Evolutionary conservation across 352 stramenopile species (phyloP).

Genomic region (Phytophthora pluvialis): DNA sequence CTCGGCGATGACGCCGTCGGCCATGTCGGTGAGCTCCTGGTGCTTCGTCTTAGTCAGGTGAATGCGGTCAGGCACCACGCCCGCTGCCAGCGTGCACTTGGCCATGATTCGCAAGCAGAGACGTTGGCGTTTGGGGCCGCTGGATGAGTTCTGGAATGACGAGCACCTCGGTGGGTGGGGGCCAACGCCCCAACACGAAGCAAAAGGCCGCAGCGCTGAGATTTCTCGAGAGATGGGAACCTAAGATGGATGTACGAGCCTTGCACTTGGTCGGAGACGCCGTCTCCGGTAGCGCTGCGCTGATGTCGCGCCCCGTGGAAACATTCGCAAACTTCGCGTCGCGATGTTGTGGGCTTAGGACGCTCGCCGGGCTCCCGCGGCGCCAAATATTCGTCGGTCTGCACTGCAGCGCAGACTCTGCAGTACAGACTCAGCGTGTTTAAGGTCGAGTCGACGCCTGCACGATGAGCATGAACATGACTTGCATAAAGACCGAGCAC

Average conservation of each 20-base stretch:
- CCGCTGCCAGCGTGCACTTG: slow-evolving; percentile 8
- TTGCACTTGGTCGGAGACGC: slow-evolving; percentile 12
- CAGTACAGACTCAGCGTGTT: neutral
- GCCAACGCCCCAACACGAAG: slow-evolving; percentile 2
- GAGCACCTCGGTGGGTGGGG: slow-evolving; percentile 14
- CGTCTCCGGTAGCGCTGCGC: slow-evolving; percentile 8
- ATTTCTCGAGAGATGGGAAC: slow-evolving; percentile 27
- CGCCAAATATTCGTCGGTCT: slow-evolving; percentile 7
- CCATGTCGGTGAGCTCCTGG: slow-evolving; percentile 49
- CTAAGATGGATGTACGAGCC: slow-evolving; percentile 17
- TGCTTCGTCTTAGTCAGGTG: slow-evolving; percentile 34
- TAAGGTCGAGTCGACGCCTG: neutral
- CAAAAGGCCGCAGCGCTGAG: slow-evolving; percentile 23
- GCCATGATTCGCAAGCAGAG: slow-evolving; percentile 9
- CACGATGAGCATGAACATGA: no score
- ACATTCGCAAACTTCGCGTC: slow-evolving; percentile 26
- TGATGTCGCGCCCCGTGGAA: slow-evolving; percentile 23
- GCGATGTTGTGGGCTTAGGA: slow-evolving; percentile 14
- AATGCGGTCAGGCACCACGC: slow-evolving; percentile 21
- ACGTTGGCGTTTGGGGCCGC: neutral
- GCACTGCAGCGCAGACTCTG: neutral
- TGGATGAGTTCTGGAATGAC: slow-evolving; percentile 25
- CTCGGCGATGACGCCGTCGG: slow-evolving; percentile 61
- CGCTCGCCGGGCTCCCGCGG: neutral
- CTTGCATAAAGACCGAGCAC: no score